Conservation (phyloP, 1,139 yeast genomes). For the Kluyveromyces sp. region DNA sequence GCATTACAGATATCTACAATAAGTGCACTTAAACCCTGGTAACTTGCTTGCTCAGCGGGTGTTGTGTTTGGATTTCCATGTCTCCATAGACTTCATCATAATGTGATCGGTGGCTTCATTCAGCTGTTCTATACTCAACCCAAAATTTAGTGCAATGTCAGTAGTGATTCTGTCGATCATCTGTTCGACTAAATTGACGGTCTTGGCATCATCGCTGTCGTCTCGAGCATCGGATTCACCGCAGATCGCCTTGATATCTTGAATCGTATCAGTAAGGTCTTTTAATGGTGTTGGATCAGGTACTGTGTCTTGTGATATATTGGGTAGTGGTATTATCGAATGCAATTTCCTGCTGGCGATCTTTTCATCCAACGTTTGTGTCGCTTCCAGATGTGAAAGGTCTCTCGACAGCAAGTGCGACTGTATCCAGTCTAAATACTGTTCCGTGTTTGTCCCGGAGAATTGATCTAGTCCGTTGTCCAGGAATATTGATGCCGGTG, state of each 20-base stretch:
- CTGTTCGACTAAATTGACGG: not conserved
- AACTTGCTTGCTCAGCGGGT: no score
- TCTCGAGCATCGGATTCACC: not conserved
- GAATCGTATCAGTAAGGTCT: not conserved
- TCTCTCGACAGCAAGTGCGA: slow-evolving; percentile 15
- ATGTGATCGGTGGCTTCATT: not conserved
- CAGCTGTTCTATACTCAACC: not conserved
- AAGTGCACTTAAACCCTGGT: no score
- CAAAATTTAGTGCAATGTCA: not conserved
- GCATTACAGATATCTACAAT: no score
- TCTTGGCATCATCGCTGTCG: not conserved
- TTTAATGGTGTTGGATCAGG: not conserved
- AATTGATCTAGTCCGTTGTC: slow-evolving; percentile 3
- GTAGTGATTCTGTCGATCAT: not conserved
- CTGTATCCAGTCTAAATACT: slow-evolving; percentile 28
- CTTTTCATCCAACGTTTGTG: slow-evolving; percentile 21
- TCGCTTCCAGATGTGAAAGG: slow-evolving; percentile 10
- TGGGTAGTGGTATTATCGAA: slow-evolving; percentile 22
- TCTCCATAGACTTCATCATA: not conserved
- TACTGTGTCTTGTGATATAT: not conserved
- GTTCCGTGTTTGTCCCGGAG: not conserved
- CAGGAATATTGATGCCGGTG: slow-evolving; percentile 1
- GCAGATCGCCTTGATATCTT: not conserved
- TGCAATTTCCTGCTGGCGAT: slow-evolving; percentile 28
- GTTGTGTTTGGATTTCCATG: no score